Evolutionary conservation across 202 grass and related monocot species (phyloP).

Genomic region (Miscanthus sacchariflorus): DNA sequence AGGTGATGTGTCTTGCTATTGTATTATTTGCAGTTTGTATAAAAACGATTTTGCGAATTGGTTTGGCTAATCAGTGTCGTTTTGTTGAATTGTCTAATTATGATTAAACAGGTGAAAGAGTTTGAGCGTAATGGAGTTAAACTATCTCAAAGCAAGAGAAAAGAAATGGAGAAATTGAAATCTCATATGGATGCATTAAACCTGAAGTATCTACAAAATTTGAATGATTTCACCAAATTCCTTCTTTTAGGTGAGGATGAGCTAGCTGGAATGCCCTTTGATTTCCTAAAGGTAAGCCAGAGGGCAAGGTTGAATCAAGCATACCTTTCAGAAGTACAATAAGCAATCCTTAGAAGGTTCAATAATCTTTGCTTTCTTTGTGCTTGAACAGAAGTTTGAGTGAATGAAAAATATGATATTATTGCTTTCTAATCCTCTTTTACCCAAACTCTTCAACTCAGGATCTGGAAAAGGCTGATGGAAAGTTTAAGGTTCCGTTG

Average conservation of each 20-base stretch:
- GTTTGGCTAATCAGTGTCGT: conserved; percentile 6
- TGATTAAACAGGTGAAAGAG: conserved; percentile 91
- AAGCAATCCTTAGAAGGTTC: conserved; percentile 8
- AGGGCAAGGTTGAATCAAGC: conserved; percentile 18
- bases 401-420: neutral
- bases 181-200: conserved; percentile 78
- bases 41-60: neutral
- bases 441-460: conserved; percentile 51
- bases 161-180: conserved; percentile 84
- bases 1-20: neutral
- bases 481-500: conserved; percentile 75
- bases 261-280: conserved; percentile 83
- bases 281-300: conserved; percentile 82
- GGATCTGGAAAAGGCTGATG: conserved; percentile 81
- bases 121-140: conserved; percentile 85
- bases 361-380: conserved; percentile 35
- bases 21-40: conserved; percentile 6
- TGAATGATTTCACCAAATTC: conserved; percentile 69
- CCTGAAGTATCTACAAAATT: conserved; percentile 82
- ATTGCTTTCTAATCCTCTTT: conserved; percentile 27
- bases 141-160: conserved; percentile 75
- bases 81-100: conserved; percentile 56
- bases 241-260: conserved; percentile 77
- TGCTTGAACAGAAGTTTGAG: conserved; percentile 43
- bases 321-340: conserved; percentile 19